These are phyloP conservation scores for Bacidia rubella DNA, from an alignment of 495 filamentous ascomycete species.

Conservation along the genomic window DNA sequence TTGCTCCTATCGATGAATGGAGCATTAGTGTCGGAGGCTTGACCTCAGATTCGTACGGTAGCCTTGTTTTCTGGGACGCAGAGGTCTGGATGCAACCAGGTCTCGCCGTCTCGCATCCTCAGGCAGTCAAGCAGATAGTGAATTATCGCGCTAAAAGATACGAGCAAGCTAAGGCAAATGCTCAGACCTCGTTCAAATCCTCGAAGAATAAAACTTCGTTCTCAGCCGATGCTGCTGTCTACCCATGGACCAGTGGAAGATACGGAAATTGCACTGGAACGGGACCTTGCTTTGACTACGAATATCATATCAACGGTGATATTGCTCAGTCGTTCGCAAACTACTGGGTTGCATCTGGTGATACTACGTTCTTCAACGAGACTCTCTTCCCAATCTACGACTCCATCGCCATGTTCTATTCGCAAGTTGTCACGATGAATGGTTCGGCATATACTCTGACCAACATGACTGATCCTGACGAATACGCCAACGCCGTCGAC, in stretches of 20 bases:
- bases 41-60: constrained; percentile 48
- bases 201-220: constrained; percentile 42
- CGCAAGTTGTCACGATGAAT: constrained; percentile 41
- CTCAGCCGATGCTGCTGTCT: constrained; percentile 39
- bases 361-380: constrained; percentile 39
- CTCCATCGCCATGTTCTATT: constrained; percentile 43
- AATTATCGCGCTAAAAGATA: constrained; percentile 43
- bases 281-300: constrained; percentile 48
- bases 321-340: constrained; percentile 52
- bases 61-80: constrained; percentile 53
- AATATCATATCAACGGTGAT: constrained; percentile 56
- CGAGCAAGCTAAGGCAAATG: constrained; percentile 38
- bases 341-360: constrained; percentile 46
- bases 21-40: constrained; percentile 50
- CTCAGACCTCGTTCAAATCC: constrained; percentile 30
- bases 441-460: constrained; percentile 35
- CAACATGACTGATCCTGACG: constrained; percentile 77
- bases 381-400: constrained; percentile 45
- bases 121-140: constrained; percentile 41
- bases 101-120: constrained; percentile 42
- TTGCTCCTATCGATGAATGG: constrained; percentile 36
- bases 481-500: constrained; percentile 59
- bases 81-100: constrained; percentile 58
- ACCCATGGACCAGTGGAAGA: constrained; percentile 50
- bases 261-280: constrained; percentile 53